Base-by-base conservation (phyloP, 2,329 filamentous ascomycete genomes). In the Colletotrichum paranaense region DNA sequence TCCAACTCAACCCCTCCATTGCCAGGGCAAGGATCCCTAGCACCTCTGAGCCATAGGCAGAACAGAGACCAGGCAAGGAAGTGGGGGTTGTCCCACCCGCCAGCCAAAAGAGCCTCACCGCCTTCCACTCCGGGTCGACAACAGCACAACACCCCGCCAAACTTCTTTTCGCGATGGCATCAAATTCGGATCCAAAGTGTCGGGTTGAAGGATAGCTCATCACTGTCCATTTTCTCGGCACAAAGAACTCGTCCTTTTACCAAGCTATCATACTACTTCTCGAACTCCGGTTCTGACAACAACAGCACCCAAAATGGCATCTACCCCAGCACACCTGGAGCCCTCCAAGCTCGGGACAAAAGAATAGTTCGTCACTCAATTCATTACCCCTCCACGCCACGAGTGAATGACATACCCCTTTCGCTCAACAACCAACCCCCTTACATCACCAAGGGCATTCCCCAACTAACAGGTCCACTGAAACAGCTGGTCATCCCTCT, bases 311-410 rank as follows among this genome's bases (percentile, higher is more conserved):
- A 56, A 42, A 56, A 73, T 73, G 70, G 66, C 67, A n/a, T 76
- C 71, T 68, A 88, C 86, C 73, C 92, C 92, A n/a, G 83, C 84
- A 1, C 90, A 93, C 78, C 91, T 98, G 30, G 89, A 93, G 76
- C 94, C 95, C 22, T 97, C 87, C 80, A 84, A 89, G 81, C 90
- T 98, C 35, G 96, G 96, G 63, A 98, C 95, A 35, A 97, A 95
- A 84, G 92, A 96, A 87, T 97, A 97, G 95, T 97, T 86, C 78
- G 91, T 88, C 53, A 55, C 62, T 30, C 65, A 60, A 56, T 59
- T 63, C 35, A 16, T 42, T 42, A 7, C 62, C 52, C 69, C 65
- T 67, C 60, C 60, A 22, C 46, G 66, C 59, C 55, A 58, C 60
- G 42, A 26, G 22, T 16, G 2, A 38, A 49, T 11, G 4, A 22